Evolutionary conservation across 2,329 filamentous ascomycete species (phyloP).

Genomic region (Cercospora zeae-maydis): DNA sequence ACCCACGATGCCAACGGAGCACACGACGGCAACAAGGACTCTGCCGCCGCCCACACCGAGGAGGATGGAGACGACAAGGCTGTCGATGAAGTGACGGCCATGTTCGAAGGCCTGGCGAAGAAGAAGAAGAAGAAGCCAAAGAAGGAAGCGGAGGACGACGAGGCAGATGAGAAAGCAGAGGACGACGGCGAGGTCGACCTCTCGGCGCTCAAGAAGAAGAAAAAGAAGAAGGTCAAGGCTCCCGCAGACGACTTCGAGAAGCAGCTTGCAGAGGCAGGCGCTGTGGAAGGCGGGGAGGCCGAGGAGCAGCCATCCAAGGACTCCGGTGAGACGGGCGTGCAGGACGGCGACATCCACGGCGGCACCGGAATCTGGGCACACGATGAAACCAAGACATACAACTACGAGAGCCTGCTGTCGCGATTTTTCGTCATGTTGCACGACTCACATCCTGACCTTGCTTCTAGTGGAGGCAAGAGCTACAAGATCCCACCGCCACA

Average conservation of each 20-base stretch:
- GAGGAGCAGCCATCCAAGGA: slow-evolving; percentile 52
- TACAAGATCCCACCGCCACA: slow-evolving; percentile 99
- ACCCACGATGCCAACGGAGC: slow-evolving; percentile 65
- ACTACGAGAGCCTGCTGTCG: slow-evolving; percentile 78
- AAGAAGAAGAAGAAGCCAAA: slow-evolving; percentile 70
- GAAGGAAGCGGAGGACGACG: slow-evolving; percentile 40
- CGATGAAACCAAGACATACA: slow-evolving; percentile 71
- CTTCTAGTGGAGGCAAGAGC: slow-evolving; percentile 70
- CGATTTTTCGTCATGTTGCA: slow-evolving; percentile 94
- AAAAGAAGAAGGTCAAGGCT: slow-evolving; percentile 66
- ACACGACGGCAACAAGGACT: slow-evolving; percentile 67
- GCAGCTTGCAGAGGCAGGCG: slow-evolving; percentile 60
- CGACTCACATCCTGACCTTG: slow-evolving; percentile 94
- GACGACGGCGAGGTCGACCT: slow-evolving; percentile 62
- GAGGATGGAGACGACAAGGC: slow-evolving; percentile 28
- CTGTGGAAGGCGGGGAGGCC: slow-evolving; percentile 49
- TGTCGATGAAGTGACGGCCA: slow-evolving; percentile 38
- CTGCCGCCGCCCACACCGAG: slow-evolving; percentile 70
- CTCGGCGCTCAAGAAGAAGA: slow-evolving; percentile 80
- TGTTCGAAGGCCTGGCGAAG: slow-evolving; percentile 42
- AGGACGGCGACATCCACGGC: slow-evolving; percentile 73
- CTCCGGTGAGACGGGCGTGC: slow-evolving; percentile 38
- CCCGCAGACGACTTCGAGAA: slow-evolving; percentile 64
- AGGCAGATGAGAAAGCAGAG: slow-evolving; percentile 46
- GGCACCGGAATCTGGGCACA: slow-evolving; percentile 90